Conservation (phyloP, 768 basidiomycete species). For the Auricularia sp. region DNA sequence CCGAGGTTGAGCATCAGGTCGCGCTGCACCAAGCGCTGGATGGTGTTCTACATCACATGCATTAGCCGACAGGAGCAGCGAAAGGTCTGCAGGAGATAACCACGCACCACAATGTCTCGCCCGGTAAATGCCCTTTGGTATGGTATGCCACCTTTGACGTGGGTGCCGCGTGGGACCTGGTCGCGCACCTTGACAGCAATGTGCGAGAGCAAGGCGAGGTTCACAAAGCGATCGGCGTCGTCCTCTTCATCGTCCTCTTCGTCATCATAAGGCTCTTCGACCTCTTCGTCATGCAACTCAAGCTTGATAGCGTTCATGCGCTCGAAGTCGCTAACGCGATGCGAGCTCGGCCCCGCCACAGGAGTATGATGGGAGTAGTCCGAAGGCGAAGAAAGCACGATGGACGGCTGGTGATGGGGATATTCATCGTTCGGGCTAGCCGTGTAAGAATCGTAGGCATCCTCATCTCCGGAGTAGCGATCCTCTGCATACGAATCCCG, state of each 20-base stretch:
- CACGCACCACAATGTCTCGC: conserved; percentile 32
- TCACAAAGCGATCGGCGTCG: conserved; percentile 27
- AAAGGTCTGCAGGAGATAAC: not conserved
- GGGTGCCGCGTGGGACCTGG: conserved; percentile 27
- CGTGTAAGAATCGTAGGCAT: not conserved
- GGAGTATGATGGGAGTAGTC: not conserved
- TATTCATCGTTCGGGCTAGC: not conserved
- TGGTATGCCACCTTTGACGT: conserved; percentile 31
- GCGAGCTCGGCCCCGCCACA: conserved; percentile 2
- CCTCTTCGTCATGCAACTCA: conserved; percentile 6
- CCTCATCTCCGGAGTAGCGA: not conserved
- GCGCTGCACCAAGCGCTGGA: conserved; percentile 25
- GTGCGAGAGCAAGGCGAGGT: conserved; percentile 30
- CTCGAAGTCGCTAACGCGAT: conserved; percentile 3
- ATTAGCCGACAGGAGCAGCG: not conserved
- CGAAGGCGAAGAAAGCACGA: not conserved
- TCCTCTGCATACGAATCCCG: not conserved
- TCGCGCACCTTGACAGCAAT: conserved; percentile 30
- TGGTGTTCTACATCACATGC: conserved; percentile 18
- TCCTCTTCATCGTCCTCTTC: conserved; percentile 21
- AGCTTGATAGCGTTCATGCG: conserved; percentile 6
- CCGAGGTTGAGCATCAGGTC: conserved; percentile 20
- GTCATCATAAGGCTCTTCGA: conserved; percentile 3
- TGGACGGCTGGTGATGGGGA: not conserved
- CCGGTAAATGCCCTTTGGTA: conserved; percentile 33